These are phyloP conservation scores for Xerocomus nothofagi DNA, from an alignment of 1,284 basidiomycete species.

Conservation along the genomic window DNA sequence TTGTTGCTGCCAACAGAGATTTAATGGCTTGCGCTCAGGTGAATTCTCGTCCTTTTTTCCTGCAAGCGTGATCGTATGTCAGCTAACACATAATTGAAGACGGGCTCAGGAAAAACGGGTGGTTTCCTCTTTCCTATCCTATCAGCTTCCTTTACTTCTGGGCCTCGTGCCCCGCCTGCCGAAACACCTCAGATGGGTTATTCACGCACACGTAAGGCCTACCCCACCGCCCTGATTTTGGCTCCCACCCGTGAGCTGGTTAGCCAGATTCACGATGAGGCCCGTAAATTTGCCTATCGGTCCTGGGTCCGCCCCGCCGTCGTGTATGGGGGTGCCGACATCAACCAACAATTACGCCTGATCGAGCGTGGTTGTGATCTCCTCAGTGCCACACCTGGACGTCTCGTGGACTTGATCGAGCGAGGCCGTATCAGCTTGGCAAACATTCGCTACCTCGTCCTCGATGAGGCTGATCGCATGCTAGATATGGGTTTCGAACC, in stretches of 20 bases:
- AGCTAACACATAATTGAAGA: slow-evolving; percentile 49
- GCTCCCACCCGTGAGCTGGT: slow-evolving; percentile 99
- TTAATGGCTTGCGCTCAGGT: slow-evolving; percentile 99
- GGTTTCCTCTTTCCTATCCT: slow-evolving; percentile 99
- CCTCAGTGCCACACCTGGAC: slow-evolving; percentile 96
- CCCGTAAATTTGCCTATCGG: slow-evolving; percentile 98
- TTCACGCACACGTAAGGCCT: slow-evolving; percentile 82
- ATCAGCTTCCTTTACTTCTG: slow-evolving; percentile 87
- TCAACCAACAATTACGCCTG: slow-evolving; percentile 89
- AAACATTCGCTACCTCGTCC: slow-evolving; percentile 97
- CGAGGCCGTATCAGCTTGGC: slow-evolving; percentile 95
- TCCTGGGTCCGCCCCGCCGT: slow-evolving; percentile 99
- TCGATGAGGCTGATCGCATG: slow-evolving; percentile 99
- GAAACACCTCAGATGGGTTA: slow-evolving; percentile 54
- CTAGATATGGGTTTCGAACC: slow-evolving; percentile 99
- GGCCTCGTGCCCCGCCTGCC: slow-evolving; percentile 71
- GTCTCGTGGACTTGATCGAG: slow-evolving; percentile 98
- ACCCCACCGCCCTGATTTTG: slow-evolving; percentile 93
- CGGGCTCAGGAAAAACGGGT: slow-evolving; percentile 98
- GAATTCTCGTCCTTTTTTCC: slow-evolving; percentile 24
- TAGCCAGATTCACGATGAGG: slow-evolving; percentile 99
- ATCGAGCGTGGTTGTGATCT: slow-evolving; percentile 98
- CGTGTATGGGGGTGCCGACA: slow-evolving; percentile 99
- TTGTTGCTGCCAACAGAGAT: slow-evolving; percentile 89
- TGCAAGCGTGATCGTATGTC: neutral